A percentile compares a stretch with the other conserved stretches of the same genome.
These are phyloP conservation scores for Dryadomyces quercivorus DNA, from an alignment of 2,329 filamentous ascomycete genomes.

Conservation along the genomic window DNA sequence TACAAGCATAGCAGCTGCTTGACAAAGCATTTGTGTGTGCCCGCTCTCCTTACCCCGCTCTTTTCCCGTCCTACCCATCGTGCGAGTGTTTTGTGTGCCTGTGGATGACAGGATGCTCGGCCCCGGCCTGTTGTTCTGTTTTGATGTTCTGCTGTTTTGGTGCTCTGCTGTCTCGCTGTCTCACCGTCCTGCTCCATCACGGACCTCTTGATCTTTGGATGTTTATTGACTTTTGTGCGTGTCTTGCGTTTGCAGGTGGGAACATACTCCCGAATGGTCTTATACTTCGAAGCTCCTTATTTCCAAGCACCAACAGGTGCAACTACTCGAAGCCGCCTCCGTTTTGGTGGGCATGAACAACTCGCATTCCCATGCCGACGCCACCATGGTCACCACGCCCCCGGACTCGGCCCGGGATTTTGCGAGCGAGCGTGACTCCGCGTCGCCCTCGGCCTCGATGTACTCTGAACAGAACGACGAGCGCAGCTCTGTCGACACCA, in stretches of 20 bases:
- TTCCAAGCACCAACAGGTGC: slow-evolving; percentile 98
- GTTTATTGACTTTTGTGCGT: slow-evolving; percentile 23
- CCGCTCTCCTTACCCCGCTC: slow-evolving; percentile 30
- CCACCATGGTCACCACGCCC: slow-evolving; percentile 40
- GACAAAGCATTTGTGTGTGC: slow-evolving; percentile 98
- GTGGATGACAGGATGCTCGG: slow-evolving; percentile 17
- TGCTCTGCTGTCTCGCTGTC: background rate
- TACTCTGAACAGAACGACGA: slow-evolving; percentile 68
- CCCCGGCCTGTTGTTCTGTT: background rate
- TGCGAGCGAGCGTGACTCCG: slow-evolving; percentile 70
- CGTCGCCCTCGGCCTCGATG: slow-evolving; percentile 68
- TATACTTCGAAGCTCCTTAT: slow-evolving; percentile 95
- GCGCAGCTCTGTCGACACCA: slow-evolving; percentile 81
- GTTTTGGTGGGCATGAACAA: slow-evolving; percentile 83
- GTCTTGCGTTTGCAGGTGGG: slow-evolving; percentile 61
- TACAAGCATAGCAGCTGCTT: slow-evolving; percentile 99
- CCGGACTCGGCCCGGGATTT: slow-evolving; percentile 55
- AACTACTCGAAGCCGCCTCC: slow-evolving; percentile 92
- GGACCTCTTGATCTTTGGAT: no score
- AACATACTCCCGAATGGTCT: slow-evolving; percentile 97
- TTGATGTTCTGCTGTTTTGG: no score
- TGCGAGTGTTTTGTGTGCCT: slow-evolving; percentile 7
- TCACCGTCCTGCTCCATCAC: no score
- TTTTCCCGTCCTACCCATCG: slow-evolving; percentile 24
- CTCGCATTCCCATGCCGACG: slow-evolving; percentile 16